Percentiles rank a stretch among this genome's conserved stretches.
Conservation (phyloP, 2,329 filamentous ascomycete species). For the Knufia petricola region DNA sequence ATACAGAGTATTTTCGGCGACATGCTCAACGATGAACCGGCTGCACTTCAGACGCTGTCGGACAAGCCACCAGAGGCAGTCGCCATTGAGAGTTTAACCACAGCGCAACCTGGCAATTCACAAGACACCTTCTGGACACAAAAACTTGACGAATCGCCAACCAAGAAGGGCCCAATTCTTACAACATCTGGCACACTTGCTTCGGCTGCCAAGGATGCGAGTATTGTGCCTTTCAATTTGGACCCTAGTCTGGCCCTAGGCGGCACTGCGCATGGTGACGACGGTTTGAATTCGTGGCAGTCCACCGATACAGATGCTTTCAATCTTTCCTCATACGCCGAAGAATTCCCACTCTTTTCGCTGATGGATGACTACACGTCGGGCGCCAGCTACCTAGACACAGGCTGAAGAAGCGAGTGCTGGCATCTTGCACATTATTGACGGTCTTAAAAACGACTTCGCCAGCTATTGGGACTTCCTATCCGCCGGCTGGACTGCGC, state of each 20-base stretch:
- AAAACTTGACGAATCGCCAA: not conserved
- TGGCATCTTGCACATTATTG: too few relatives aligned
- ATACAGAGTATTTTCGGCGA: slow-evolving; percentile 35
- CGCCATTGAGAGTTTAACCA: not conserved
- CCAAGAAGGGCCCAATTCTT: slow-evolving; percentile 18
- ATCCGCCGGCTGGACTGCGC: not conserved
- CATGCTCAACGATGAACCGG: slow-evolving; percentile 12
- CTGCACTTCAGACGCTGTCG: not conserved
- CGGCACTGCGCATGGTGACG: not conserved
- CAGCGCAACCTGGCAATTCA: not conserved
- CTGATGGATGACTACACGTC: slow-evolving; percentile 21
- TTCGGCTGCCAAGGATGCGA: slow-evolving; percentile 6
- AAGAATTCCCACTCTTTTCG: slow-evolving; percentile 23
- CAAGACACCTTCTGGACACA: not conserved
- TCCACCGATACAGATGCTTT: not conserved
- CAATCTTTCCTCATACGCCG: slow-evolving; percentile 19
- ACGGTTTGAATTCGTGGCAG: not conserved
- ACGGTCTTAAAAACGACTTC: too few relatives aligned
- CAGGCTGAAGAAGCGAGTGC: not conserved
- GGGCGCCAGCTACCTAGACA: slow-evolving; percentile 5
- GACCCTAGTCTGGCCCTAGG: not conserved
- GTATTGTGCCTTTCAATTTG: not conserved
- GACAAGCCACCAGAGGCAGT: not conserved
- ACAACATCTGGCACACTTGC: slow-evolving; percentile 23
- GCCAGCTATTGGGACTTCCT: not conserved